A percentile compares a stretch with the other conserved stretches of the same genome.
phyloP scores from a whole-genome alignment of 768 basidiomycete species.

The Termitomyces sp. region DNA sequence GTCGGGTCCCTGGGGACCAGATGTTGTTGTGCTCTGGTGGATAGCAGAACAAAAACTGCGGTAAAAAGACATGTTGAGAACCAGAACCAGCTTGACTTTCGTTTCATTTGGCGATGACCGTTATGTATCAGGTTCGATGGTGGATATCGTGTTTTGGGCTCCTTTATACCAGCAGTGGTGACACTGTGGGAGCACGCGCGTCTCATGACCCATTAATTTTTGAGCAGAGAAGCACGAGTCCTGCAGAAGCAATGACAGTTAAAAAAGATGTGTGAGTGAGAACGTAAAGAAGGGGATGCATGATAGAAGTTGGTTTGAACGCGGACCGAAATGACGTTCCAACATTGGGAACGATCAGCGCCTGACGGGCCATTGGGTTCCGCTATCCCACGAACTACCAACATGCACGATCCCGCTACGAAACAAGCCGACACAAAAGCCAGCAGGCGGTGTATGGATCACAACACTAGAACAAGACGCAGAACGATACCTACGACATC shows the following conservation, averaged over 20 bases:
- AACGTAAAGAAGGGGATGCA: background rate
- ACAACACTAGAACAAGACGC: background rate
- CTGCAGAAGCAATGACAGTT: background rate
- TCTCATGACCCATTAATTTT: conserved; percentile 1
- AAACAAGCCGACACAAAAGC: background rate
- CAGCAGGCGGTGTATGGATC: background rate
- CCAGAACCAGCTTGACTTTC: conserved; percentile 23
- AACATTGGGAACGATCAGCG: too few relatives aligned
- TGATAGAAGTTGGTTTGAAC: background rate
- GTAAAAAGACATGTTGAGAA: conserved; percentile 20
- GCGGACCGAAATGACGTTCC: background rate
- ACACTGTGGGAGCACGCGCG: background rate
- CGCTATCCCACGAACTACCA: too few relatives aligned
- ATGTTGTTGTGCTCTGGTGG: conserved; percentile 11
- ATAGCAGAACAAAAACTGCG: conserved; percentile 19
- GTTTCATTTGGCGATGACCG: conserved; percentile 7
- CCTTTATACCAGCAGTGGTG: background rate
- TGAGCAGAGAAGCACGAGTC: background rate
- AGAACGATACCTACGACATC: too few relatives aligned
- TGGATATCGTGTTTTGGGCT: background rate
- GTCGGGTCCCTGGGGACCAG: background rate
- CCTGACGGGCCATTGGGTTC: too few relatives aligned
- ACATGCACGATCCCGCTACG: background rate
- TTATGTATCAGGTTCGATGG: background rate
- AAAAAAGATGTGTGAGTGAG: background rate